Evolutionary conservation across 768 basidiomycete genomes (phyloP), one percentile per base, ranked within the genome.

Genomic region (Phlegmacium glaucopus): DNA sequence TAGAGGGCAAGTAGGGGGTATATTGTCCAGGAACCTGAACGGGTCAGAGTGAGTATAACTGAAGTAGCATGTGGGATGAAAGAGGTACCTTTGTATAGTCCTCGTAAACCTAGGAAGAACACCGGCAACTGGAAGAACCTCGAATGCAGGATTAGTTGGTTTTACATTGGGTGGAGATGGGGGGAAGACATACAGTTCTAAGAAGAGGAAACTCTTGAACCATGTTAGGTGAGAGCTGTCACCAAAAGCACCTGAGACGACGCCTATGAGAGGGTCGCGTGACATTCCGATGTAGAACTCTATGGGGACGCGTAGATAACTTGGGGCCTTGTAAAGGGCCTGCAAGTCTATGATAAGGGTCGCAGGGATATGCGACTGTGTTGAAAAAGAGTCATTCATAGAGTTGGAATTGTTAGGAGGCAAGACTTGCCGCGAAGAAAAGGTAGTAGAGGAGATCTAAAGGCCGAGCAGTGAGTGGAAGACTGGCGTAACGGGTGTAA

Each of bases 121-220:
- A 84, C 75, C 0, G 92, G 92, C 0, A 91, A 65, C 59, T 92
- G 90, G 62, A 87, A 85, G 41, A 79, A 51, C 12, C 84, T 85
- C 13, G 37, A 39, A 48, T 17, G 9, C 11, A 36, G 7, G 39
- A 39, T 8, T 35, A 12, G 15, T 17, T 26, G 4, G 9, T 17
- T 34, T 32, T 17, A 28, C 15, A 18, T n/a, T 15, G 1, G 10
- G 4, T 4, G 18, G 7, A 32, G 35, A 16, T 16, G 17, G 10
- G 1, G n/a, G 22, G 28, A 32, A n/a, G 15, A 55, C 83, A 48
- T 56, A 87, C 85, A 63, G 65, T 64, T 88, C 85, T 5, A 85
- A 61, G n/a, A 64, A 60, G 11, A 86, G 45, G 59, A 88, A 90
- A 1, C 73, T 73, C 59, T 75, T 80, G 63, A 86, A 82, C 85